Percentiles rank a stretch among this genome's conserved stretches.
Evolutionary conservation across 2,329 filamentous ascomycete species (phyloP).

Genomic region (Aureobasidium sp.): DNA sequence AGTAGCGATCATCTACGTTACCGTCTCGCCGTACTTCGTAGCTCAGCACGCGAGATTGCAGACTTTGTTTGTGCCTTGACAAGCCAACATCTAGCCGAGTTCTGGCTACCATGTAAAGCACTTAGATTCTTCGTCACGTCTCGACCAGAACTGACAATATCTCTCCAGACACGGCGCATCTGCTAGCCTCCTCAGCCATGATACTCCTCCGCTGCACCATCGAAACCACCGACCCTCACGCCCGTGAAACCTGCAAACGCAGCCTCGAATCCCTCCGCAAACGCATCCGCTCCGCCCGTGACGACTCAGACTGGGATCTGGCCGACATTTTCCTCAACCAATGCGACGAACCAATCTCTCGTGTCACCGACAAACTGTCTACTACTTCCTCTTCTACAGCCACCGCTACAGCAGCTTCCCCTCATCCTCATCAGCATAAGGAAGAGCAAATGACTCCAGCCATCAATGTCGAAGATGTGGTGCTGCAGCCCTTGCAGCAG

Average conservation of each 20-base stretch:
- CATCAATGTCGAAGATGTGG: not conserved
- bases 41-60: conserved; percentile 4
- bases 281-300: conserved; percentile 4
- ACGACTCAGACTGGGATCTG: not conserved
- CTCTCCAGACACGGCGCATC: not conserved
- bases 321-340: conserved; percentile 11
- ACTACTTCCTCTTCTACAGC: not conserved
- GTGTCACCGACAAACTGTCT: not conserved
- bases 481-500: not conserved
- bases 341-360: conserved; percentile 9
- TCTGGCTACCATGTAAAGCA: conserved; percentile 4
- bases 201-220: conserved; percentile 5
- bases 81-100: conserved; percentile 5
- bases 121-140: too few species aligned
- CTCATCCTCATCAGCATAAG: not conserved
- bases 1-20: not conserved
- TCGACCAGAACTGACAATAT: not conserved
- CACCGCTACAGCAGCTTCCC: not conserved
- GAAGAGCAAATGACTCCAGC: not conserved
- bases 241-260: not conserved
- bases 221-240: not conserved
- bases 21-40: not conserved
- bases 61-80: conserved; percentile 7
- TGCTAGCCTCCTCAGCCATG: conserved; percentile 4
- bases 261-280: not conserved